Percentiles rank a stretch among this genome's conserved stretches.
phyloP scores from a whole-genome alignment of 1,284 basidiomycete genomes.

The Heliocybe sulcata region DNA sequence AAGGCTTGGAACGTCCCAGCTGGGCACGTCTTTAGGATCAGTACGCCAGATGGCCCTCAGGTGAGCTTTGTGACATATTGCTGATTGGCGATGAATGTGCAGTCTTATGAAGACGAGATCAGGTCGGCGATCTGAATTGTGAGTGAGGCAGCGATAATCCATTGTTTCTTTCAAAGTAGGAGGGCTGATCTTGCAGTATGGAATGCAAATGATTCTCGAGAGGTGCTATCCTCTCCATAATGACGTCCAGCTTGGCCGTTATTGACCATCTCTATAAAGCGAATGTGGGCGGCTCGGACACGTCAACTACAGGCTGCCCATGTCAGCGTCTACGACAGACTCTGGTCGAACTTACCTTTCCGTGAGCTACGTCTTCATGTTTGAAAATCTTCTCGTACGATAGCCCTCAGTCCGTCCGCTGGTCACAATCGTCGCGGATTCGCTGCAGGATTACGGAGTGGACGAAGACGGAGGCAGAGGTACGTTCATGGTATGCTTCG shows the following conservation, averaged over 20 bases:
- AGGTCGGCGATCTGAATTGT: conserved; percentile 15
- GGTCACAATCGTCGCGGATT: conserved; percentile 13
- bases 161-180: background rate
- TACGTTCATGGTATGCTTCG: too few species aligned
- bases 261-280: conserved; percentile 1
- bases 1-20: conserved; percentile 12
- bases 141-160: too few species aligned
- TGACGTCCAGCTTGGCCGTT: conserved; percentile 3
- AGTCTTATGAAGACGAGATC: background rate
- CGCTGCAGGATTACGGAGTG: conserved; percentile 10
- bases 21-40: conserved; percentile 12
- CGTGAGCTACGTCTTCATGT: conserved; percentile 3
- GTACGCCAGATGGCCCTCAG: conserved; percentile 14
- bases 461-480: conserved; percentile 12
- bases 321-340: conserved; percentile 13
- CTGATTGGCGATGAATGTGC: background rate
- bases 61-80: conserved; percentile 5
- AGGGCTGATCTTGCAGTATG: background rate
- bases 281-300: conserved; percentile 15
- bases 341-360: conserved; percentile 9
- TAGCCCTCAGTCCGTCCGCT: conserved; percentile 10
- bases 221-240: conserved; percentile 3
- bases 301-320: conserved; percentile 15
- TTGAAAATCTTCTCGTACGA: background rate
- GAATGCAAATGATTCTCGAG: conserved; percentile 2